Evolutionary conservation across 1,284 basidiomycete species (phyloP).

Genomic region (Melanopsichium pennsylvanicum): DNA sequence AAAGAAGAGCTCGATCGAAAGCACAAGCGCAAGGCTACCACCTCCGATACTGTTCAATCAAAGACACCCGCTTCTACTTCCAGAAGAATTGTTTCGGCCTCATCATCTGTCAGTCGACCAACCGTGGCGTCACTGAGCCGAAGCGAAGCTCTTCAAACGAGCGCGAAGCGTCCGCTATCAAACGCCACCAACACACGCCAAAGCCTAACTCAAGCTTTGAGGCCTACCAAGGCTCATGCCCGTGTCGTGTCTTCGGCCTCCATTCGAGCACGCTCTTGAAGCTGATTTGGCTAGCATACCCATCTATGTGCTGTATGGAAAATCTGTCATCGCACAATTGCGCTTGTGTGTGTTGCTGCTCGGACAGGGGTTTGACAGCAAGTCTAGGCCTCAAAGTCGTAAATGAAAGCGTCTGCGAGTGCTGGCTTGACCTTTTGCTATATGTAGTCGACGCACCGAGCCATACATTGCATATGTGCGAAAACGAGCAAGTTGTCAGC

Average conservation of each 20-base stretch:
- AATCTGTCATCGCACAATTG: no score
- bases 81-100: slow-evolving; percentile 21
- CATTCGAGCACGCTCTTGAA: slow-evolving; percentile 15
- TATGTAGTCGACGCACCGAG: no score
- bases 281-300: no score
- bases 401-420: slow-evolving; percentile 38
- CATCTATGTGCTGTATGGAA: no score
- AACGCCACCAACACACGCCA: slow-evolving; percentile 28
- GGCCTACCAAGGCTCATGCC: not conserved
- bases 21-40: slow-evolving; percentile 1
- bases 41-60: not conserved
- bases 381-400: slow-evolving; percentile 38
- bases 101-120: slow-evolving; percentile 27
- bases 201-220: not conserved
- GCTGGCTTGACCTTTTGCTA: slow-evolving; percentile 33
- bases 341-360: no score
- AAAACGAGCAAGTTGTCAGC: slow-evolving; percentile 1
- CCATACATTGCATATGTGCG: no score
- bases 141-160: slow-evolving; percentile 11
- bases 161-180: slow-evolving; percentile 21
- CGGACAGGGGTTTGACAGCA: not conserved
- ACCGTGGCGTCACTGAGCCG: slow-evolving; percentile 25
- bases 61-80: slow-evolving; percentile 23
- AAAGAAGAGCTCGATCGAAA: slow-evolving; percentile 27
- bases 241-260: slow-evolving; percentile 5